A percentile compares a stretch with the other conserved stretches of the same genome.
Evolutionary conservation across 2,329 filamentous ascomycete genomes (phyloP).

Genomic region (Verticillium dahliae): DNA sequence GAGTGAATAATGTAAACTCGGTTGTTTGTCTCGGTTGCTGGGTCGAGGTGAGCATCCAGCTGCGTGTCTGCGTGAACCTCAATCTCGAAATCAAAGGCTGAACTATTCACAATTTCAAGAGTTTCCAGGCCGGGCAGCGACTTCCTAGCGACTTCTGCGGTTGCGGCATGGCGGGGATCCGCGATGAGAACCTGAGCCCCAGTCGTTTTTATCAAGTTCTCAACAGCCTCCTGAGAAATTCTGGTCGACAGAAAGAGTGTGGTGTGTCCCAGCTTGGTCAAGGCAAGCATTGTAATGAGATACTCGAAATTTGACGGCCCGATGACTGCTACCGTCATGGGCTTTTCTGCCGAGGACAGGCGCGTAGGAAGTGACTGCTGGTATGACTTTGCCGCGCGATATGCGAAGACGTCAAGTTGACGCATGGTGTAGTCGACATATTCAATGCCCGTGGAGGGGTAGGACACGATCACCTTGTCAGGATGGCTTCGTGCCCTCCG

Average conservation of each 20-base stretch:
- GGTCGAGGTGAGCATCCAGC: conserved; percentile 22
- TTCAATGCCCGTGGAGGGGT: conserved; percentile 32
- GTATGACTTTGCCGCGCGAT: conserved; percentile 18
- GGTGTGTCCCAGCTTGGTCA: conserved; percentile 49
- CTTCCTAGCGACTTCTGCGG: conserved; percentile 12
- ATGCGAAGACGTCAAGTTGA: conserved; percentile 34
- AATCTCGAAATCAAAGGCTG: conserved; percentile 21
- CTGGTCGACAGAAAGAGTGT: conserved; percentile 29
- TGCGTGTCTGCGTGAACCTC: conserved; percentile 21
- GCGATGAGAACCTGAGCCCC: conserved; percentile 17
- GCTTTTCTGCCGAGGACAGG: conserved; percentile 15
- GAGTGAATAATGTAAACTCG: conserved; percentile 26
- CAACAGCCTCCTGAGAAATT: conserved; percentile 23
- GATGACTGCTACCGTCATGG: conserved; percentile 38
- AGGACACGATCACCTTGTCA: conserved; percentile 28
- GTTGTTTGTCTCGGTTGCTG: conserved; percentile 15
- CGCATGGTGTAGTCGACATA: conserved; percentile 40
- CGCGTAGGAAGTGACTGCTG: conserved; percentile 14
- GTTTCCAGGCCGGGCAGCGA: conserved; percentile 12
- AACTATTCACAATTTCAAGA: conserved; percentile 17
- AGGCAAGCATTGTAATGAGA: conserved; percentile 44
- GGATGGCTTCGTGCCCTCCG: conserved; percentile 19
- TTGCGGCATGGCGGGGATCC: conserved; percentile 16
- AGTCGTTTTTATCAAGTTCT: conserved; percentile 19
- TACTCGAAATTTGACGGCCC: conserved; percentile 49